These are phyloP conservation scores for Stellera chamaejasme DNA, from an alignment of 345 rosid species.

Conservation along the genomic window DNA sequence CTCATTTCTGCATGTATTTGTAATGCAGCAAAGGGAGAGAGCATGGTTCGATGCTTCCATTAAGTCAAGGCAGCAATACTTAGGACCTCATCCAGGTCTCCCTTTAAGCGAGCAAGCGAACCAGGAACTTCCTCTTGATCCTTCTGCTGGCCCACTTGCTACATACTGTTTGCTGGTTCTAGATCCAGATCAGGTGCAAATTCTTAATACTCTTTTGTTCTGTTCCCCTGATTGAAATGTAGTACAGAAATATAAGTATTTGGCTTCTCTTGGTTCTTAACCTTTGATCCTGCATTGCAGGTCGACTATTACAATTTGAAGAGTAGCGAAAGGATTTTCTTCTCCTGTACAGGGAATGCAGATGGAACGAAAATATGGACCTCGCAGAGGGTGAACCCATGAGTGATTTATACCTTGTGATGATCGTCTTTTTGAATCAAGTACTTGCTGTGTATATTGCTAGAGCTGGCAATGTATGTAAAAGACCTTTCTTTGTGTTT, in stretches of 20 bases:
- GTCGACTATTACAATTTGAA: constrained; percentile 89
- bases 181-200: constrained; percentile 71
- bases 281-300: constrained; percentile 26
- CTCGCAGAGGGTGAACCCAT: constrained; percentile 54
- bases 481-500: no score
- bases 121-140: constrained; percentile 36
- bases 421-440: neutral
- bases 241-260: neutral
- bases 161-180: constrained; percentile 61
- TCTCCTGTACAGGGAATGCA: constrained; percentile 29
- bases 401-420: neutral
- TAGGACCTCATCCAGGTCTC: constrained; percentile 58
- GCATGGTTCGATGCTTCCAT: constrained; percentile 70
- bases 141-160: constrained; percentile 56
- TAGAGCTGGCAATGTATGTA: no score
- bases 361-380: constrained; percentile 54
- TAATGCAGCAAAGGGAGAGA: constrained; percentile 65
- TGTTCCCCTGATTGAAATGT: neutral
- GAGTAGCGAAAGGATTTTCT: constrained; percentile 58
- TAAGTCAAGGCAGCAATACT: constrained; percentile 56
- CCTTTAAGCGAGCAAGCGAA: constrained; percentile 38
- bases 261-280: neutral
- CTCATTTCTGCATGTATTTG: constrained; percentile 1
- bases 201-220: constrained; percentile 2
- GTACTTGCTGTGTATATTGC: no score